phyloP scores from a whole-genome alignment of 1,139 yeast genomes.

The Yamadazyma siamensis region DNA sequence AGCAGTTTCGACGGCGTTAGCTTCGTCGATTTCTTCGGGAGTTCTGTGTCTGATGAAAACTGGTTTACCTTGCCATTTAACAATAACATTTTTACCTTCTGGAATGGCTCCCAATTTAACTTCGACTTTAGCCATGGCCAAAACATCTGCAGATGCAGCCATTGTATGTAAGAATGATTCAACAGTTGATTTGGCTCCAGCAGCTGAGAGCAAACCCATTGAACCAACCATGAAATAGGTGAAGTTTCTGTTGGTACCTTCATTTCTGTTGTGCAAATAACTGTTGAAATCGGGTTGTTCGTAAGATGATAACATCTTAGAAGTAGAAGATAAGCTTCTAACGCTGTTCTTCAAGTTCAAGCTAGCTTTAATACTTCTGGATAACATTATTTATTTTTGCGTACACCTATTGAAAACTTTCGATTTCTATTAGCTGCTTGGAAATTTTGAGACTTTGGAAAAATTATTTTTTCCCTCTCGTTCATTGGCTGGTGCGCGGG shows the following conservation, averaged over 20 bases:
- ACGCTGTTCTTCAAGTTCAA: slow-evolving; percentile 22
- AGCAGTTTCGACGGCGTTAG: slow-evolving; percentile 72
- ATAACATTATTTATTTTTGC: slow-evolving; percentile 8
- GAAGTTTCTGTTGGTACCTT: slow-evolving; percentile 75
- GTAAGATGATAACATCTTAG: slow-evolving; percentile 65
- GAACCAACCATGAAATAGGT: slow-evolving; percentile 98
- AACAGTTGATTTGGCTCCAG: slow-evolving; percentile 97
- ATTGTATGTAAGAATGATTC: slow-evolving; percentile 90
- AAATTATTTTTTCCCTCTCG: slow-evolving; percentile 14
- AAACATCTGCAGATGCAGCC: slow-evolving; percentile 98
- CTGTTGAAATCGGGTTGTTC: slow-evolving; percentile 90
- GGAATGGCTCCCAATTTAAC: slow-evolving; percentile 93
- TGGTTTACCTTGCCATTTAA: slow-evolving; percentile 99
- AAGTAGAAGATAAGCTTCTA: slow-evolving; percentile 43
- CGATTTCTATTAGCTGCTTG: no score
- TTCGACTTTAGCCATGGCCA: slow-evolving; percentile 99
- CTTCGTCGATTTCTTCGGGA: slow-evolving; percentile 87
- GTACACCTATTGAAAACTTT: slow-evolving; percentile 8
- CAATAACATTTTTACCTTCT: slow-evolving; percentile 95
- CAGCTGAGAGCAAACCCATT: slow-evolving; percentile 89
- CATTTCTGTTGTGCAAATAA: slow-evolving; percentile 73
- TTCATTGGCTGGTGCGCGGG: slow-evolving; percentile 9
- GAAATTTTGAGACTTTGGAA: slow-evolving; percentile 11
- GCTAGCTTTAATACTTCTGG: slow-evolving; percentile 44
- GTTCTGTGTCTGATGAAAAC: slow-evolving; percentile 99